Conservation (phyloP, 2,329 filamentous ascomycete species). For the Fusarium sp. region DNA sequence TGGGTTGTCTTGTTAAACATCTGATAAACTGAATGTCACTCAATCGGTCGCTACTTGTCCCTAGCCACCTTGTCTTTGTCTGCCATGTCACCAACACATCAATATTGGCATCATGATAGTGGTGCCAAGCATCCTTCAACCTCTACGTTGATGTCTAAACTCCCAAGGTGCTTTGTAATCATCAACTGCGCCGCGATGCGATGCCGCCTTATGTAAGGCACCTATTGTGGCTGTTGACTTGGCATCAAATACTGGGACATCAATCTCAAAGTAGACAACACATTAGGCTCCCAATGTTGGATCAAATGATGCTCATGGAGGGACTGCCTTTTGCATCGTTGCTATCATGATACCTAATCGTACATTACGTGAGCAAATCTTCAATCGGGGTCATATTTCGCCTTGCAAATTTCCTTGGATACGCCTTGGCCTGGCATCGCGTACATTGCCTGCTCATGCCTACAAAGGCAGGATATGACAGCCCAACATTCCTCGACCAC, state of each 20-base stretch:
- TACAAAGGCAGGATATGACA: slow-evolving; percentile 89
- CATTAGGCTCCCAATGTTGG: not conserved
- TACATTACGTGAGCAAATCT: not conserved
- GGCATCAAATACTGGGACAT: slow-evolving; percentile 5
- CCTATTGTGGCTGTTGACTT: not conserved
- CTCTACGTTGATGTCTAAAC: not conserved
- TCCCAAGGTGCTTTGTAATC: slow-evolving; percentile 14
- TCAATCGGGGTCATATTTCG: not conserved
- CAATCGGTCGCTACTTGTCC: not conserved
- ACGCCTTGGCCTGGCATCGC: not conserved
- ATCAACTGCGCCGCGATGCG: not conserved
- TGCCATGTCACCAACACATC: not conserved
- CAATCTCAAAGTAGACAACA: not conserved
- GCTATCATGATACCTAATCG: not conserved
- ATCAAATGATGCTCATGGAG: not conserved
- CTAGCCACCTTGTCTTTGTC: not conserved
- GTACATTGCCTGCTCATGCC: not conserved
- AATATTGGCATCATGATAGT: not conserved
- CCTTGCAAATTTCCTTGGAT: not conserved
- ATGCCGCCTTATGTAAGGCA: not conserved
- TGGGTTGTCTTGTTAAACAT: not conserved
- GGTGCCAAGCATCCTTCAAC: not conserved
- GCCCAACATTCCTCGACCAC: slow-evolving; percentile 87
- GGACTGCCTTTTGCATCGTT: not conserved
- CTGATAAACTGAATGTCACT: not conserved